A percentile compares a stretch with the other conserved stretches of the same genome.
phyloP scores from a whole-genome alignment of 1,284 basidiomycete species.

The Cryptococcus sp. region DNA sequence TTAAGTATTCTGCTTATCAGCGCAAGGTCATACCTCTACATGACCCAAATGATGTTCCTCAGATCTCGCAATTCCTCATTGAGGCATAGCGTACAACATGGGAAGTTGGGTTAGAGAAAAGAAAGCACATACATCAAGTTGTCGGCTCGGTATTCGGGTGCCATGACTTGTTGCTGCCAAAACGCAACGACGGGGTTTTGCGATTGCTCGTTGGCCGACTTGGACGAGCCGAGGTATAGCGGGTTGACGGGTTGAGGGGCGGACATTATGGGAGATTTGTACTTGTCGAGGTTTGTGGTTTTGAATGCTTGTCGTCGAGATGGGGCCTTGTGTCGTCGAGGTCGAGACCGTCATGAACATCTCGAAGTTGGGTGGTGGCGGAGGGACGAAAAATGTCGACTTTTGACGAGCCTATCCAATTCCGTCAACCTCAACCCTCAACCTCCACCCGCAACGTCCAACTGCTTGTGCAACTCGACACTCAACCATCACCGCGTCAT shows the following conservation, averaged over 20 bases:
- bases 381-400: neutral
- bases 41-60: too few species aligned
- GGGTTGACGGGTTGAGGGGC: constrained; percentile 22
- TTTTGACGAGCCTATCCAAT: too few species aligned
- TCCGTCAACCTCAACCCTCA: too few species aligned
- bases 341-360: too few species aligned
- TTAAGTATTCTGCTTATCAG: constrained; percentile 20
- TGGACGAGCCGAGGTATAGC: constrained; percentile 27
- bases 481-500: neutral
- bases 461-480: neutral
- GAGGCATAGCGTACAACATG: too few species aligned
- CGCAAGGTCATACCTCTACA: neutral
- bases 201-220: constrained; percentile 6
- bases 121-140: constrained; percentile 25
- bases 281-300: constrained; percentile 1
- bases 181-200: constrained; percentile 15
- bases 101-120: too few species aligned
- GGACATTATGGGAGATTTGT: constrained; percentile 19
- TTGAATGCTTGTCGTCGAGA: neutral
- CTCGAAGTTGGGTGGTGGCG: neutral
- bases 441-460: constrained; percentile 1
- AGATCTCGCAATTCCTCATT: too few species aligned
- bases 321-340: too few species aligned
- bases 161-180: constrained; percentile 16
- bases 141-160: constrained; percentile 25